Evolutionary conservation across 1,139 yeast genomes (phyloP).

Genomic region (Suhomyces bolitotheri): DNA sequence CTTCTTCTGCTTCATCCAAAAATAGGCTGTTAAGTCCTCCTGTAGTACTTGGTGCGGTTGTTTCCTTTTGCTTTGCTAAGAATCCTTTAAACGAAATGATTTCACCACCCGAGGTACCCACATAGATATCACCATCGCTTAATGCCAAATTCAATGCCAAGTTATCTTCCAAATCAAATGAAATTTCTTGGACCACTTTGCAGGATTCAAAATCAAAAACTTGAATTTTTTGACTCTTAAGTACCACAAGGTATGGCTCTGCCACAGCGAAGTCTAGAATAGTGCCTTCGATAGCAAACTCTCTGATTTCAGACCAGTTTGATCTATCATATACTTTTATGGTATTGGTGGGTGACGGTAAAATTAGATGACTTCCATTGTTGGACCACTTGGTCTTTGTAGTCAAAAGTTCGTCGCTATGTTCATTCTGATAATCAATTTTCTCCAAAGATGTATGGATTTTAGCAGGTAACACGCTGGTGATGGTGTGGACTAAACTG

Average conservation of each 20-base stretch:
- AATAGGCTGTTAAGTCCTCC: slow-evolving; percentile 22
- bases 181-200: slow-evolving; percentile 22
- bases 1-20: slow-evolving; percentile 33
- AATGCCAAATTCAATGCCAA: slow-evolving; percentile 26
- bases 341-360: slow-evolving; percentile 46
- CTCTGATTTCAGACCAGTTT: slow-evolving; percentile 24
- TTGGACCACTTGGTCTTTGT: slow-evolving; percentile 38
- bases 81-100: slow-evolving; percentile 39
- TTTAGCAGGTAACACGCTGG: slow-evolving; percentile 39
- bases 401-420: slow-evolving; percentile 39
- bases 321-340: slow-evolving; percentile 41
- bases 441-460: slow-evolving; percentile 38
- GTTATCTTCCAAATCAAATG: slow-evolving; percentile 15
- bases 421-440: slow-evolving; percentile 39
- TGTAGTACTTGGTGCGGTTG: background rate
- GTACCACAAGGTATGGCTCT: slow-evolving; percentile 27
- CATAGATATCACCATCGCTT: slow-evolving; percentile 26
- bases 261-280: slow-evolving; percentile 59
- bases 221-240: slow-evolving; percentile 49
- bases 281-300: slow-evolving; percentile 11
- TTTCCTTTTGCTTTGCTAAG: slow-evolving; percentile 11
- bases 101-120: slow-evolving; percentile 62
- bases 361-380: slow-evolving; percentile 61
- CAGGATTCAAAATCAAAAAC: slow-evolving; percentile 53
- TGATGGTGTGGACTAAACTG: slow-evolving; percentile 40